A percentile compares a stretch with the other conserved stretches of the same genome.
Conservation (phyloP, 257 asterid species). For the Solanum chmielewskii region DNA sequence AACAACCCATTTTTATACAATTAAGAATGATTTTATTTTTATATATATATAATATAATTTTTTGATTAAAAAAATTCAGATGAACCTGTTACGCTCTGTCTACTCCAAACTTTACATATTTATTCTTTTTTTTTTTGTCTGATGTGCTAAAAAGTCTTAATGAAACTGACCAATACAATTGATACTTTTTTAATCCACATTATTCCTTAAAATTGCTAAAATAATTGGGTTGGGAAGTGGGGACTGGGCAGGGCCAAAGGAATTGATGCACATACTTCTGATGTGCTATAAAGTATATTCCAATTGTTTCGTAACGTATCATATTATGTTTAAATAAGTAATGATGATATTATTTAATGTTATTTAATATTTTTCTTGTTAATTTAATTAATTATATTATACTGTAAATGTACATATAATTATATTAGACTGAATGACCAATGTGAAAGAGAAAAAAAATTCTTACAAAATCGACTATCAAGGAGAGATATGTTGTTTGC, state of each 20-base stretch:
- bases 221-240: not conserved
- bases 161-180: not conserved
- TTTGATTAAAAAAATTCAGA: not conserved
- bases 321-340: too few relatives aligned
- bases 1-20: too few relatives aligned
- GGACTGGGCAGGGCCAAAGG: not conserved
- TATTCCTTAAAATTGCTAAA: not conserved
- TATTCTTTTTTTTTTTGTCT: not conserved
- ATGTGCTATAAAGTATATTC: too few relatives aligned
- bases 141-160: not conserved
- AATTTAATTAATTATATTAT: too few relatives aligned
- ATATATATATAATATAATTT: not conserved
- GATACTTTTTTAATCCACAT: not conserved
- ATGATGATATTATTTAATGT: too few relatives aligned
- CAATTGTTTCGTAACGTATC: too few relatives aligned
- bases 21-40: too few relatives aligned
- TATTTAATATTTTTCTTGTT: too few relatives aligned
- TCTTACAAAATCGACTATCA: too few relatives aligned
- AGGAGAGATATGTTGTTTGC: not conserved
- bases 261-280: not conserved
- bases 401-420: not conserved
- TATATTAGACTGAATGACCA: not conserved
- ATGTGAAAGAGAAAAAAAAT: not conserved
- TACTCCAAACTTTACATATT: too few relatives aligned
- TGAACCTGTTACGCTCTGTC: rapidly evolving